Base-by-base conservation (phyloP, 2,329 filamentous ascomycete species). In the Epichloe typhina region DNA sequence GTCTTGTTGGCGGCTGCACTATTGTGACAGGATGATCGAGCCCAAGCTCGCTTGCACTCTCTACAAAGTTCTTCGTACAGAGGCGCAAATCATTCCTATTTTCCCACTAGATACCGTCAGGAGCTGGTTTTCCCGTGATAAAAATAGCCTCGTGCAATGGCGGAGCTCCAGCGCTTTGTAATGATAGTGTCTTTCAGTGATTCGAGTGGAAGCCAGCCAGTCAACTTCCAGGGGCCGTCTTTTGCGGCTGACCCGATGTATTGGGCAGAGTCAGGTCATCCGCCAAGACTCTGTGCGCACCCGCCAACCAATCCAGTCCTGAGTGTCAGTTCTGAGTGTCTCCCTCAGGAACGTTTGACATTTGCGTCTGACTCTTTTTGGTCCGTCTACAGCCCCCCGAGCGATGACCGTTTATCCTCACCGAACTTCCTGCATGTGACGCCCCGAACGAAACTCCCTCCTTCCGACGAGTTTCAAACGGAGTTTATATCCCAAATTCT, bases 281-380 rank as follows among this genome's bases (percentile, higher is more conserved):
- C 35, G 46, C 35, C 46, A 39, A 46, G 44, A 15, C 31, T 35
- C 26, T 8, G 6, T 46, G 44, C 44, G 19, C 44, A 35, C 31
- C 36, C 47, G 47, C 38, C 47, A 21, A 39, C 47, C 47, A 49
- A 44, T 44, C 47, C 40, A n/a, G 37, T 12, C 46, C 19, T 15
- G 5, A 5, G 9, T 4, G 26, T 11, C 15, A 19, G 17, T 19
- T 2, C 17, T 19, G 17, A 19, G 17, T 19, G 17, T 19, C 26
- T 31, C 42, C 21, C 42, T 35, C 40, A 17, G 36, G 40, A 42
- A 2, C 17, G 11, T 17, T 11, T 45, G 21, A 26, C 19, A 15
- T 12, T 31, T 6, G 21, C 40, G 19, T 45, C 42, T 33, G 26
- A 45, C 17, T 17, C 17, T 17, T 17, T 17, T 17, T 17, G 17